These are phyloP conservation scores for Spergularia bocconei DNA, from an alignment of 148 eudicot genomes.

Conservation along the genomic window DNA sequence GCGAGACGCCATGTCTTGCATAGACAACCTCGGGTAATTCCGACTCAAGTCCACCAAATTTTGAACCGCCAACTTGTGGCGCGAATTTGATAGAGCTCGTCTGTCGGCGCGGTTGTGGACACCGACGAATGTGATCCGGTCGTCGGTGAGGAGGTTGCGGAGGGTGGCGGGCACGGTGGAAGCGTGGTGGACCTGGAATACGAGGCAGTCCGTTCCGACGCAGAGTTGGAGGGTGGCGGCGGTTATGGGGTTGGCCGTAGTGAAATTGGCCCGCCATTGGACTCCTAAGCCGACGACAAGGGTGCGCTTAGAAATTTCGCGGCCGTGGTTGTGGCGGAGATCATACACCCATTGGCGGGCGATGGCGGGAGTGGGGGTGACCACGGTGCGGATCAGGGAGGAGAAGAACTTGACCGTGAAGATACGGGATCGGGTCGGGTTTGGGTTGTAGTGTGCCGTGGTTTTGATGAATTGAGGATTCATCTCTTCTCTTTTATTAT, in stretches of 20 bases:
- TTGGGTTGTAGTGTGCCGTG: neutral
- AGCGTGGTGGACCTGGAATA: constrained; percentile 18
- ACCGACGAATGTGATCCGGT: constrained; percentile 21
- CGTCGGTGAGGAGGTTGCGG: constrained; percentile 3
- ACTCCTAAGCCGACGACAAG: constrained; percentile 21
- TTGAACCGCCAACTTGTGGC: neutral
- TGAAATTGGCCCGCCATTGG: constrained; percentile 5
- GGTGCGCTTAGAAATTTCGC: neutral
- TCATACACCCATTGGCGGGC: constrained; percentile 23
- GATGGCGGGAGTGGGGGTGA: constrained; percentile 22
- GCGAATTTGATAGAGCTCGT: neutral
- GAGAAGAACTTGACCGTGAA: constrained; percentile 19
- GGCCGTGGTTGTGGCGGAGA: constrained; percentile 12
- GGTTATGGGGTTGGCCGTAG: no score
- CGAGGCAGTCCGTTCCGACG: neutral
- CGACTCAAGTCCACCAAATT: neutral
- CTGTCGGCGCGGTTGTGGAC: constrained; percentile 5
- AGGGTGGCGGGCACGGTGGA: constrained; percentile 11
- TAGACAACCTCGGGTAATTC: neutral
- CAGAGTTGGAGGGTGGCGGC: constrained; percentile 17
- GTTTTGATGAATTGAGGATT: neutral
- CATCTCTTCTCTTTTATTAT: neutral
- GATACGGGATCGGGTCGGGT: constrained; percentile 5
- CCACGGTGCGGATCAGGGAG: constrained; percentile 1
- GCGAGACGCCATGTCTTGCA: constrained; percentile 2